These are phyloP conservation scores for Trichoderma atrobrunneum DNA, from an alignment of 2,329 filamentous ascomycete species.

Conservation along the genomic window DNA sequence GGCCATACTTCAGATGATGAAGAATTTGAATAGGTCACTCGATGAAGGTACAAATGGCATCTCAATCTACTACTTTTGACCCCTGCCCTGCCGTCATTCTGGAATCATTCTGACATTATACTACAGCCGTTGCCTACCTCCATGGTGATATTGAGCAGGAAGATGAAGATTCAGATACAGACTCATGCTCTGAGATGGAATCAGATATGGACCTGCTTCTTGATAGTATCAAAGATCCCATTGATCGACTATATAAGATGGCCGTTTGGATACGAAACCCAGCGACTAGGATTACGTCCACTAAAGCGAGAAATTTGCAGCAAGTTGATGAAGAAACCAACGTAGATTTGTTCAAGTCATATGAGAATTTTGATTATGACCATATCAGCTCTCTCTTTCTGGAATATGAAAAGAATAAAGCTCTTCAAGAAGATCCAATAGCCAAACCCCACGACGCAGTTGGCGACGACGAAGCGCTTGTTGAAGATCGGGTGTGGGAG, in stretches of 20 bases:
- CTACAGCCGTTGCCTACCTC: neutral
- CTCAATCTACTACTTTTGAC: too few species aligned
- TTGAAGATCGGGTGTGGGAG: conserved; percentile 6
- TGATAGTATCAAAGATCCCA: conserved; percentile 5
- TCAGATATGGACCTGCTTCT: conserved; percentile 5
- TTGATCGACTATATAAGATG: conserved; percentile 15
- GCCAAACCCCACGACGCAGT: neutral
- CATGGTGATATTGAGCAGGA: neutral
- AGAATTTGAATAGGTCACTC: neutral
- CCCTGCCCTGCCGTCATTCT: neutral
- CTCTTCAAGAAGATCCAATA: neutral
- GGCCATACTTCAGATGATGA: neutral
- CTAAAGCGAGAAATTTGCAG: conserved; percentile 5
- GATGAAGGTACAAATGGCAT: neutral
- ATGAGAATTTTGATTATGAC: neutral
- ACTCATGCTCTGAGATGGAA: neutral
- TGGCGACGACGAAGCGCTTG: neutral
- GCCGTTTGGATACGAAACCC: conserved; percentile 16
- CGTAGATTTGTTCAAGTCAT: neutral
- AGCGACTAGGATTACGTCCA: neutral
- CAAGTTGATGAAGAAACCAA: neutral
- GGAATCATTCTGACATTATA: neutral
- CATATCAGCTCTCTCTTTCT: conserved; percentile 13
- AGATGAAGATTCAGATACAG: neutral
- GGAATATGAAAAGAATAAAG: conserved; percentile 12